phyloP scores from a whole-genome alignment of 192 early-diverging fungal species.

The Gonapodya sp. region DNA sequence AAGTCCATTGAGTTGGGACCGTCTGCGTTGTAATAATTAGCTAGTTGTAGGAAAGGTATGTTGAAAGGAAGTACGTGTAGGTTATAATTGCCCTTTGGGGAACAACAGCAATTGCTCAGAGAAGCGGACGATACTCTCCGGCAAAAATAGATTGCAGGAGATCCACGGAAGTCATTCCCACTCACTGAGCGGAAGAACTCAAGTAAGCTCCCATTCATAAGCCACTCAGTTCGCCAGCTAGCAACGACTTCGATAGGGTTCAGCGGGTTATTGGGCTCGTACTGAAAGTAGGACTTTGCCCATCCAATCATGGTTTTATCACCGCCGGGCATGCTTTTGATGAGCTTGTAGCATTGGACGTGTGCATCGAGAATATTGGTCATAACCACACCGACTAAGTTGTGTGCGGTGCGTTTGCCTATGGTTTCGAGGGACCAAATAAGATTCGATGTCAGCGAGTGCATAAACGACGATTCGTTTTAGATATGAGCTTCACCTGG shows the following conservation, averaged over 20 bases:
- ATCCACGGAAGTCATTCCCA: not conserved
- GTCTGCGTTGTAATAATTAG: not conserved
- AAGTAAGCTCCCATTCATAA: not conserved
- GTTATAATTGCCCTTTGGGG: not conserved
- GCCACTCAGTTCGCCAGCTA: not conserved
- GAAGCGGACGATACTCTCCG: not conserved
- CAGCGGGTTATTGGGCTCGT: conserved; percentile 1
- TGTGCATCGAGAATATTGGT: conserved; percentile 1
- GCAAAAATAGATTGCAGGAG: not conserved
- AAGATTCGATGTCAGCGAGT: not conserved
- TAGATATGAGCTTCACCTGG: not conserved
- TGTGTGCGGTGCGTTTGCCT: not conserved
- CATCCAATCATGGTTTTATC: not conserved
- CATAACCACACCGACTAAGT: not conserved
- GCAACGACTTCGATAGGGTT: conserved; percentile 2
- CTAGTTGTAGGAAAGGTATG: conserved; percentile 4
- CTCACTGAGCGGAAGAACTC: conserved; percentile 4
- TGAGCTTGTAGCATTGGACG: not conserved
- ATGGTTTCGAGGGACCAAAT: not conserved
- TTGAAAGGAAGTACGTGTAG: not conserved
- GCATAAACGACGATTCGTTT: not conserved
- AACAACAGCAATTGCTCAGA: too few species aligned
- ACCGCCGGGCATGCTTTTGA: not conserved
- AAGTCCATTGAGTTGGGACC: not conserved
- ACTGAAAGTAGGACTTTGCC: not conserved